Percentiles rank a stretch among this genome's conserved stretches.
These are phyloP conservation scores for Novymonas esmeraldas DNA, from an alignment of 208 protist species.

Conservation along the genomic window DNA sequence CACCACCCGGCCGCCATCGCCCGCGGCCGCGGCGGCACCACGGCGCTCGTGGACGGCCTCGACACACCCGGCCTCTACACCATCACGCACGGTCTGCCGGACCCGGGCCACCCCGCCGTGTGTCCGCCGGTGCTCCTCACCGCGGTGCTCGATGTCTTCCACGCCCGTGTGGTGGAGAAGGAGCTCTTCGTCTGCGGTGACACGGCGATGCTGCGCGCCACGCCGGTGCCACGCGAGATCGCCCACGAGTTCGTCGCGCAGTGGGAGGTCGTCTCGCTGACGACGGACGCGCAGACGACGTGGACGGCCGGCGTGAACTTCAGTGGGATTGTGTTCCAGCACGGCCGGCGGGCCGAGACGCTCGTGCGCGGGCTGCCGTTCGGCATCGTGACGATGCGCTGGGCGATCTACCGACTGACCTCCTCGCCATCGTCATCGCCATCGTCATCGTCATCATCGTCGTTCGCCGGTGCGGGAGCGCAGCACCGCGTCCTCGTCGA, in stretches of 20 bases:
- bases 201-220: constrained; percentile 57
- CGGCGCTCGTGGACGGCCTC: constrained; percentile 60
- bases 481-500: constrained; percentile 64
- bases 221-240: constrained; percentile 71
- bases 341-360: constrained; percentile 44
- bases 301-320: constrained; percentile 61
- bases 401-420: constrained; percentile 65
- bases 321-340: constrained; percentile 67
- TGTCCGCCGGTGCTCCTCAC: constrained; percentile 65
- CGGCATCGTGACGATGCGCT: constrained; percentile 84
- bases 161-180: constrained; percentile 63
- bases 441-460: too few species aligned
- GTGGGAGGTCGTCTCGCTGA: constrained; percentile 86
- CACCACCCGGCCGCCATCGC: constrained; percentile 48
- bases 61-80: constrained; percentile 78
- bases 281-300: constrained; percentile 56
- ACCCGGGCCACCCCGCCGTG: constrained; percentile 64
- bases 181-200: constrained; percentile 77
- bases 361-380: constrained; percentile 80
- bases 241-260: constrained; percentile 61
- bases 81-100: constrained; percentile 53
- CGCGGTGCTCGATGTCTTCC: constrained; percentile 76
- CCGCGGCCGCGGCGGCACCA: constrained; percentile 50
- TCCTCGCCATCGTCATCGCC: neutral
- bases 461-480: too few species aligned